Base-by-base conservation (phyloP, 116 monocot species). In the Dioscorea cayenensis region DNA sequence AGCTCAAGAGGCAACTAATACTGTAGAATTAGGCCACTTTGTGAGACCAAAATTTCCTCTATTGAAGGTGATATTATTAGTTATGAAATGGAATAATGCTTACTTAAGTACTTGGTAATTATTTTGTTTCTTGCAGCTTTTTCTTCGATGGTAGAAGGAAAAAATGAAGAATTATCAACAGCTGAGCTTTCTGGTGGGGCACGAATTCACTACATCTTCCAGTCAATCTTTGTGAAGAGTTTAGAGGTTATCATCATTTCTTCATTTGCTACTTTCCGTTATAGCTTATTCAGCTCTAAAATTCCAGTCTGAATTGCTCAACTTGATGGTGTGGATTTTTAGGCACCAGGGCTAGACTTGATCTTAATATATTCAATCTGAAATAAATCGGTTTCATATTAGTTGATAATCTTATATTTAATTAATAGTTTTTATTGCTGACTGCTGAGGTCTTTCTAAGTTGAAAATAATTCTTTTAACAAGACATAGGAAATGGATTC, bases 141-240 rank as follows among this genome's bases (percentile, higher is more conserved):
- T 69, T 81, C 81, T 38, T 72, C 81, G 20, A 65, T 73, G 73
- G 73, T 81, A 38, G 81, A 77, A 14, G 81, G 81, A 38, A 81
- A 73, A 27, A 68, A 81, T 66, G 73, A 76, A 49, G 81, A 81
- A 69, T 73, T 81, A 73, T 73, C 68, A 19, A 81, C 81, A 18
- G 73, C 77, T 73, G 81, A 81, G 72, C 29, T 81, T 69, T 69
- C 73, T 25, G 81, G 81, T 1, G 81, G 81, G 60, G 67, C 81
- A 68, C 72, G 81, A 66, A 72, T 81, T 55, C 73, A 64, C 13
- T 73, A 77, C 32, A 81, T 77, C 25, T 81, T 81, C 62, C 77
- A 81, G 68, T 77, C 70, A 55, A 77, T 77, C 69, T 81, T 81
- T 70, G 81, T 81, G n/a, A 73, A 81, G 77, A 62, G 64, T 73